Evolutionary conservation across 345 rosid species (phyloP).

Genomic region (Acer yangbiense): DNA sequence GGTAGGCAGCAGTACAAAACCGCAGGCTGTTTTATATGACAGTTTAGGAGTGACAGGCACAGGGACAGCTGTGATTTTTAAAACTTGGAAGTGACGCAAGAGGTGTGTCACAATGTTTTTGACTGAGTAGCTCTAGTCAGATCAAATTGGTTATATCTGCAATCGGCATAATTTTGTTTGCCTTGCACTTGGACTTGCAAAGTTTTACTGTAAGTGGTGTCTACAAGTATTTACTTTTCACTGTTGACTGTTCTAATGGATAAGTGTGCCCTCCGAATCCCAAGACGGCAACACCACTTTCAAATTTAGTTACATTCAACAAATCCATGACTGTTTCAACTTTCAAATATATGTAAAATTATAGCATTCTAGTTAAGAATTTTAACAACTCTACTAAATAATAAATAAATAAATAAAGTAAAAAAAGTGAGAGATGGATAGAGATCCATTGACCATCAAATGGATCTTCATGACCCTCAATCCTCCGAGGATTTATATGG

Average conservation of each 20-base stretch:
- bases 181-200: background rate
- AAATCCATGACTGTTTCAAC: too few species aligned
- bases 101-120: constrained; percentile 10
- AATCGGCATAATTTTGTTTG: background rate
- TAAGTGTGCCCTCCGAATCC: background rate
- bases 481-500: too few species aligned
- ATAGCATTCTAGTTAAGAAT: too few species aligned
- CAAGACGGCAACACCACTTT: background rate
- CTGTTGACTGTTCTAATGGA: background rate
- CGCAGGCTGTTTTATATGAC: background rate
- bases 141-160: constrained; percentile 1
- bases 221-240: background rate
- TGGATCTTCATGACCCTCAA: too few species aligned
- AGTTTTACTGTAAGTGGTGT: background rate
- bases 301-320: too few species aligned
- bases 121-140: constrained; percentile 5
- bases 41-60: constrained; percentile 12
- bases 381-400: too few species aligned
- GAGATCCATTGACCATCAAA: too few species aligned
- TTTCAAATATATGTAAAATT: too few species aligned
- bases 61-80: too few species aligned
- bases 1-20: background rate
- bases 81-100: constrained; percentile 31
- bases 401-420: too few species aligned
- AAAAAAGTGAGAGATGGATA: too few species aligned